phyloP scores from a whole-genome alignment of 176 grass and related monocot species.

The Oryza glumipatula region DNA sequence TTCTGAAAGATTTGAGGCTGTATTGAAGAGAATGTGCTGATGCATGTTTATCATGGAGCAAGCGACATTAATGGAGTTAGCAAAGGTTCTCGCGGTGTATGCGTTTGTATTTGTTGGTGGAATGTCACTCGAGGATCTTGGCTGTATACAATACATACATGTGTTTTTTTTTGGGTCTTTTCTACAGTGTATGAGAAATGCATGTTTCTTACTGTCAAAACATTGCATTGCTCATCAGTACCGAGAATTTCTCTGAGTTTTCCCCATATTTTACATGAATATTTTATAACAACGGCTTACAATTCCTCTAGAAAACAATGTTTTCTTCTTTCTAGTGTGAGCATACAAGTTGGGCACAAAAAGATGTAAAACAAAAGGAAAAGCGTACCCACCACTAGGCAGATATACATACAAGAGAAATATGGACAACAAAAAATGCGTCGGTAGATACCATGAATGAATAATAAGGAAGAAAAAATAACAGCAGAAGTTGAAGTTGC shows the following conservation, averaged over 20 bases:
- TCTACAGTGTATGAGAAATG: not conserved
- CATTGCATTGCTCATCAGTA: not conserved
- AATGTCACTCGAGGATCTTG: not conserved
- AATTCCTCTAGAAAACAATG: not conserved
- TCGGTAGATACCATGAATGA: not conserved
- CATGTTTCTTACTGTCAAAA: not conserved
- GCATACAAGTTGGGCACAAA: not conserved
- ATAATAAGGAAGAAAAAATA: not conserved
- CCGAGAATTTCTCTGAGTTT: not conserved
- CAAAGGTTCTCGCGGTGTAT: not conserved
- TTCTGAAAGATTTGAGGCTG: not conserved
- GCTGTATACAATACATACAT: slow-evolving; percentile 16
- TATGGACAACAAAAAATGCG: not conserved
- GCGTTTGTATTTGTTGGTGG: not conserved
- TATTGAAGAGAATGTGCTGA: not conserved
- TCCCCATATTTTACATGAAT: not conserved
- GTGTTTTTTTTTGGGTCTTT: not conserved
- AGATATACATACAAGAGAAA: not conserved
- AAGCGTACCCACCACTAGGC: not conserved
- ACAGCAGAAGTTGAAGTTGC: not conserved
- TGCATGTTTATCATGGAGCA: not conserved
- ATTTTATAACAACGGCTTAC: not conserved
- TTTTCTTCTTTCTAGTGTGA: not conserved
- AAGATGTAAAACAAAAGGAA: too few relatives aligned
- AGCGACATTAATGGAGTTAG: not conserved